Evolutionary conservation across 148 eudicot genomes (phyloP).

Genomic region (Diospyros lotus): DNA sequence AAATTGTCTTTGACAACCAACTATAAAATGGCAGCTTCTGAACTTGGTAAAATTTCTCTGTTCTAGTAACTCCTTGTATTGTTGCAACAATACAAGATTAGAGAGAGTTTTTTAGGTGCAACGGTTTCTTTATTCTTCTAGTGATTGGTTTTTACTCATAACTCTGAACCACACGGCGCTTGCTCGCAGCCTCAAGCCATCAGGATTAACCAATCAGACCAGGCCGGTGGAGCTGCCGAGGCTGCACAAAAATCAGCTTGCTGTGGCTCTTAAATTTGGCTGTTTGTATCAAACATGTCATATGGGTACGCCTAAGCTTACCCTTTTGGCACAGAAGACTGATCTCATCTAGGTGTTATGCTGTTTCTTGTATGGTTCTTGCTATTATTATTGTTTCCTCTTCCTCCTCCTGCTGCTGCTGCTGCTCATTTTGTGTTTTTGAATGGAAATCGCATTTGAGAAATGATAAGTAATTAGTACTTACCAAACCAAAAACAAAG

Average conservation of each 20-base stretch:
- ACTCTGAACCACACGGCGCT: neutral
- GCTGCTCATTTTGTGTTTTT: no score
- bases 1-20: no score
- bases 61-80: no score
- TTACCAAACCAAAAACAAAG: no score
- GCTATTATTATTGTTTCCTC: conserved; percentile 23
- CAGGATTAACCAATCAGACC: conserved; percentile 57
- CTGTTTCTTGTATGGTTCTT: conserved; percentile 32
- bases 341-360: conserved; percentile 25
- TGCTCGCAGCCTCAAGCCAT: conserved; percentile 59
- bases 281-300: neutral
- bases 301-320: neutral
- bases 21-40: no score
- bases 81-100: no score
- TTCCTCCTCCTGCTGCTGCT: conserved; percentile 13
- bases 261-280: conserved; percentile 56
- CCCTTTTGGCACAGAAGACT: conserved; percentile 18
- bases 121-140: no score
- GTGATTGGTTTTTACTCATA: no score
- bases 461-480: neutral
- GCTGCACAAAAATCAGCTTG: conserved; percentile 72
- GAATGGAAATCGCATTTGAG: conserved; percentile 10
- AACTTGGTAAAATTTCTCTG: no score
- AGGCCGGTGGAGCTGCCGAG: conserved; percentile 43
- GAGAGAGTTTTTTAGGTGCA: no score